These are phyloP conservation scores for Lobosporangium transversale DNA, from an alignment of 192 early-diverging fungal species.

Conservation along the genomic window DNA sequence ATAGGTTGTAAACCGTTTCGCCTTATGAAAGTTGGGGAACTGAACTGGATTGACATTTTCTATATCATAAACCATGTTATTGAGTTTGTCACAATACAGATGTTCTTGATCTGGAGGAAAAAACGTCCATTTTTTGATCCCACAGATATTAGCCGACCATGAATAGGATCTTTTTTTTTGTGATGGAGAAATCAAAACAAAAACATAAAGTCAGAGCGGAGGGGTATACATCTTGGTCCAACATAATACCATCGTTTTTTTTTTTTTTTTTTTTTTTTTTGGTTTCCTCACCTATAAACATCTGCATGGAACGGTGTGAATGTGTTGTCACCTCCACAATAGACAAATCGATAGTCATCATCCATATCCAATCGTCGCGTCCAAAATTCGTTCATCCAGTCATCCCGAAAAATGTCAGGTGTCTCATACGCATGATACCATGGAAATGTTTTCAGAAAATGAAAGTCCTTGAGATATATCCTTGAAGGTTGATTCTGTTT, in stretches of 20 bases:
- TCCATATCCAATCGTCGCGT: slow-evolving; percentile 37
- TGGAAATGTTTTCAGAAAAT: slow-evolving; percentile 63
- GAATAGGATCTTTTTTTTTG: slow-evolving; percentile 80
- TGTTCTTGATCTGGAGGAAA: slow-evolving; percentile 72
- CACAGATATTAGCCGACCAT: slow-evolving; percentile 81
- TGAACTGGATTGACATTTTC: slow-evolving; percentile 52
- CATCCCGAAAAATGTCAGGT: slow-evolving; percentile 64
- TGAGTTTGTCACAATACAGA: slow-evolving; percentile 63
- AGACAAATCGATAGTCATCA: slow-evolving; percentile 80
- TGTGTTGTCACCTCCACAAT: slow-evolving; percentile 73
- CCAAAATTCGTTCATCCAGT: slow-evolving; percentile 80
- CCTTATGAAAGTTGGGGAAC: slow-evolving; percentile 62
- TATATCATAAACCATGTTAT: slow-evolving; percentile 69
- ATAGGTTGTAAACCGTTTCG: slow-evolving; percentile 60
- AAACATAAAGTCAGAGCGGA: slow-evolving; percentile 50
- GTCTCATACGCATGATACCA: slow-evolving; percentile 52
- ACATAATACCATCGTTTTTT: too few species aligned
- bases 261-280: too few species aligned
- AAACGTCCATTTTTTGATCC: slow-evolving; percentile 75
- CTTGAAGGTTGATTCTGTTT: not conserved
- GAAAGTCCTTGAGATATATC: slow-evolving; percentile 79
- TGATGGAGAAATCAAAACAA: not conserved
- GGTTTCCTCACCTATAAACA: slow-evolving; percentile 73
- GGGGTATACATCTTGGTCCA: too few species aligned
- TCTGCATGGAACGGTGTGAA: slow-evolving; percentile 83